Evolutionary conservation across 148 eudicot species (phyloP).

Genomic region (Vaccinium darrowii): DNA sequence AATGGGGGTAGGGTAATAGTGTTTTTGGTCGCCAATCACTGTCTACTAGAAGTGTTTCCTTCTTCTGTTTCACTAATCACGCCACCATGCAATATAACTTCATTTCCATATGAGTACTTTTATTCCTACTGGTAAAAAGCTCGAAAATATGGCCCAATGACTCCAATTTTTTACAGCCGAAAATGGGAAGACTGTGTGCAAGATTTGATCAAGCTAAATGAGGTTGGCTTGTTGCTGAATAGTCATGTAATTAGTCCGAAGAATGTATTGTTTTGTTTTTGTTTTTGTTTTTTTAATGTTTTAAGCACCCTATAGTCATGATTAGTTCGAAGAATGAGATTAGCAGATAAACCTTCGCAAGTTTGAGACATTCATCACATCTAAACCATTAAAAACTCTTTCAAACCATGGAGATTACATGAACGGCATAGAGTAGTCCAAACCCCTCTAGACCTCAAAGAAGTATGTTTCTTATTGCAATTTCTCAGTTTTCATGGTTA

Average conservation of each 20-base stretch:
- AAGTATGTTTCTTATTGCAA: background rate
- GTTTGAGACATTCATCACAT: background rate
- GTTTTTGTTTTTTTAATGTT: background rate
- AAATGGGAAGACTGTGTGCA: background rate
- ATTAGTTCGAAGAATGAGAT: too few species aligned
- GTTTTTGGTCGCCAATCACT: background rate
- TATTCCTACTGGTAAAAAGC: background rate
- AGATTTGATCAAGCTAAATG: background rate
- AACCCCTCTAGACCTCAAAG: background rate
- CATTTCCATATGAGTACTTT: background rate
- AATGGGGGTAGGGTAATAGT: background rate
- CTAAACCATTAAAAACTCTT: background rate
- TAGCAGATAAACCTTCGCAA: background rate
- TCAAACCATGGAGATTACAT: background rate
- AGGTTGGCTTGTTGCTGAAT: background rate
- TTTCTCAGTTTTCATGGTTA: background rate
- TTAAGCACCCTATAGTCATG: background rate
- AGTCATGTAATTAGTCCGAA: background rate
- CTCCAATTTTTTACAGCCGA: background rate
- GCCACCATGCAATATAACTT: background rate
- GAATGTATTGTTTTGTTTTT: background rate
- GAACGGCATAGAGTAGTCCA: background rate
- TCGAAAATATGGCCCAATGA: background rate
- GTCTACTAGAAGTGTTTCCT: background rate
- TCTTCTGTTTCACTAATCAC: background rate